Evolutionary conservation across 441 rosid species (phyloP).

Genomic region (Corymbia calophylla): DNA sequence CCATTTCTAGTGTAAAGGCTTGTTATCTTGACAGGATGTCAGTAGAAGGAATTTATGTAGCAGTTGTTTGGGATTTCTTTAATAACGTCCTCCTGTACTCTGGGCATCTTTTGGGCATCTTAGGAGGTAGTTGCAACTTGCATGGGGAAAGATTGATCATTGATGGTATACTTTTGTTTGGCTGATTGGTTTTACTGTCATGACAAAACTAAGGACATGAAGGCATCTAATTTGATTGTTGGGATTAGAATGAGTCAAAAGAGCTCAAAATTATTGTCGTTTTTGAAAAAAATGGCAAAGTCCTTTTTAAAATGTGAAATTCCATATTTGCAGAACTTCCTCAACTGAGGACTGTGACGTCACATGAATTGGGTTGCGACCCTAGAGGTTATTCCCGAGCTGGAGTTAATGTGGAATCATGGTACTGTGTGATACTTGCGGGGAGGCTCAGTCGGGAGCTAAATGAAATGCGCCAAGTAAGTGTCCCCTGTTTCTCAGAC

Average conservation of each 20-base stretch:
- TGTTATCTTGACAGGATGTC: not conserved
- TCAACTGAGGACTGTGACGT: constrained; percentile 77
- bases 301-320: constrained; percentile 1
- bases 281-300: not conserved
- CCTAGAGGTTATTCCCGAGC: constrained; percentile 89
- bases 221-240: not conserved
- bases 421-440: constrained; percentile 96
- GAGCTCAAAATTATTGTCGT: not conserved
- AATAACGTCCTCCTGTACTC: not conserved
- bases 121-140: not conserved
- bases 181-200: not conserved
- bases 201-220: not conserved
- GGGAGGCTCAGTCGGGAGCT: constrained; percentile 90
- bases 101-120: not conserved
- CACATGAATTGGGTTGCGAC: constrained; percentile 95
- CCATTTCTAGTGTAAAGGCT: not conserved
- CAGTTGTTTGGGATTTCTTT: not conserved
- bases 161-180: not conserved
- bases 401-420: constrained; percentile 57
- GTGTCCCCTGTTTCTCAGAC: constrained; percentile 6
- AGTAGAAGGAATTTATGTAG: not conserved
- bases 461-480: constrained; percentile 87
- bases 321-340: constrained; percentile 54
- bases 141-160: not conserved
- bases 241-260: not conserved